Conservation (phyloP, 768 basidiomycete species). For the Phaeotremella skinneri region DNA sequence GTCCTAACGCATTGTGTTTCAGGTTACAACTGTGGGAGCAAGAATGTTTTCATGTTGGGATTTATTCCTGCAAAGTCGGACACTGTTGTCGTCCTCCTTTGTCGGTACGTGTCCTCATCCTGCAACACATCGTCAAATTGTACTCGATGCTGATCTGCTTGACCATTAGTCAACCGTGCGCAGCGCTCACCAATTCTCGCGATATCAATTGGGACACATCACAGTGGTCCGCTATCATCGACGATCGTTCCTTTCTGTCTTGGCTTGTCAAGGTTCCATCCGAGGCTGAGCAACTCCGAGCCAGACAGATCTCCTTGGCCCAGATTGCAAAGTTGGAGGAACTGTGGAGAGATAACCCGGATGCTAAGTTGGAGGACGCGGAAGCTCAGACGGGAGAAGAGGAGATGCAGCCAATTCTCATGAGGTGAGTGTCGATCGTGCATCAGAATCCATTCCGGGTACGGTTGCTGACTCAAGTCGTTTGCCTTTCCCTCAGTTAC, state of each 20-base stretch:
- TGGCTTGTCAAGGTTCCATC: constrained; percentile 98
- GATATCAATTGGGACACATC: constrained; percentile 99
- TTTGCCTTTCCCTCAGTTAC: constrained; percentile 56
- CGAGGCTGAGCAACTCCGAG: constrained; percentile 92
- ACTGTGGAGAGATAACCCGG: constrained; percentile 93
- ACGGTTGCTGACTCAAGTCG: constrained; percentile 1
- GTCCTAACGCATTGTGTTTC: neutral
- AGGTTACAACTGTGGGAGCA: constrained; percentile 93
- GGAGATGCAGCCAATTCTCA: constrained; percentile 86
- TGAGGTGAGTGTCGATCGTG: constrained; percentile 54
- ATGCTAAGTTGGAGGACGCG: constrained; percentile 90
- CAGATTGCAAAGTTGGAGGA: constrained; percentile 98
- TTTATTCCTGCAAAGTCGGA: constrained; percentile 99
- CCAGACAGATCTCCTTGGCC: constrained; percentile 92
- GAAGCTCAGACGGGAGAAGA: constrained; percentile 98
- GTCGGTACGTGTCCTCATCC: constrained; percentile 64
- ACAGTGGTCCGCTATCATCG: constrained; percentile 97
- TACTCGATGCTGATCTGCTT: neutral
- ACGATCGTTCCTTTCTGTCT: constrained; percentile 96
- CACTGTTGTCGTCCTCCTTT: constrained; percentile 94
- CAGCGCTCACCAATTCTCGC: constrained; percentile 78
- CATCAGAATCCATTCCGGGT: neutral
- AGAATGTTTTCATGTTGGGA: constrained; percentile 98
- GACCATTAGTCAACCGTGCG: constrained; percentile 81
- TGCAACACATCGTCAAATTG: neutral